Evolutionary conservation across 2,329 filamentous ascomycete genomes (phyloP), one percentile per base, ranked within the genome.

Genomic region (Fusarium oligoseptatum): DNA sequence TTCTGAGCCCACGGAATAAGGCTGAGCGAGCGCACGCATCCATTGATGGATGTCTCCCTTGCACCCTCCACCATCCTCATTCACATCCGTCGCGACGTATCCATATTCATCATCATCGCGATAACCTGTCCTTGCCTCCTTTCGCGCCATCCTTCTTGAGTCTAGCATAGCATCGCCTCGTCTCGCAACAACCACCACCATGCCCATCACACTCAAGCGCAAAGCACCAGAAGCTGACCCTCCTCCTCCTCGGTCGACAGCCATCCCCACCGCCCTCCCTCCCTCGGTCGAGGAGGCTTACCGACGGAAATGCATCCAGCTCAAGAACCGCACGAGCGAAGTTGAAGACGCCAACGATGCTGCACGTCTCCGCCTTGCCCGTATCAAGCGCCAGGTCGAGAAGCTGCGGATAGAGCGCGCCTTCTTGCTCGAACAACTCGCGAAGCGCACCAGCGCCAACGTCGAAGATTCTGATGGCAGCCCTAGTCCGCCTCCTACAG

Each of bases 281-380:
- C 96, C 97, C 17, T 97, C 95, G 17, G 95, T 98, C 73, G 96
- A 99, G 84, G 93, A 96, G 82, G 95, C 96, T 60, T 99, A 98
- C 85, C 95, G 97, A 79, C 91, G 94, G 75, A 98, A 99, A 90
- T 98, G 96, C 83, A 95, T 98, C 81, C 94, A 97, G 78, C 90
- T 99, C 24, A 97, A 97, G 85, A 93, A 94, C 78, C 93, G 97
- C 71, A 94, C 97, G 74, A 93, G 92, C 82, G 95, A 98, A 82
- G 94, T 98, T 78, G 95, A 98, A 82, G 92, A 95, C 70, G 93
- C 95, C 80, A 98, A 98, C 82, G 95, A 98, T 78, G 90, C 93
- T 67, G 93, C 94, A 56, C 91, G 94, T 64, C 87, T 94, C 63
- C 93, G 95, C 61, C 93, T 98, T 73, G 87, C 90, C 45, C 93